These are phyloP conservation scores for Mycena haematopus DNA, from an alignment of 768 basidiomycete genomes.

Conservation along the genomic window DNA sequence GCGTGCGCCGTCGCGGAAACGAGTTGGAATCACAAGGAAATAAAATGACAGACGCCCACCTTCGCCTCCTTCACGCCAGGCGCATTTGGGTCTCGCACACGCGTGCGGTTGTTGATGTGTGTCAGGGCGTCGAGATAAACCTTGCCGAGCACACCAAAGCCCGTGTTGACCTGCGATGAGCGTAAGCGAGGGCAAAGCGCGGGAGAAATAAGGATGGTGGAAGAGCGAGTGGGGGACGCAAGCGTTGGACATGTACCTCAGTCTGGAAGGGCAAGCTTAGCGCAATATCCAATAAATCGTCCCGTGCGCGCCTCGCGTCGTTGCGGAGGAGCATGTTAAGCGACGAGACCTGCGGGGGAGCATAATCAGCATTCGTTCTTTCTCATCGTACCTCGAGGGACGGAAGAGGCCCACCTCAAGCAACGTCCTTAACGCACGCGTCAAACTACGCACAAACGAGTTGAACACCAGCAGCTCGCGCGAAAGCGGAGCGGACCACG, in stretches of 20 bases:
- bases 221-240: no score
- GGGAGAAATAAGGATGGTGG: neutral
- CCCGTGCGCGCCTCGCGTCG: constrained; percentile 85
- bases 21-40: neutral
- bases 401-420: constrained; percentile 59
- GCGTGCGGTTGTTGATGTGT: constrained; percentile 80
- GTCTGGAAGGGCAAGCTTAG: constrained; percentile 93
- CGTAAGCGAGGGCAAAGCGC: neutral
- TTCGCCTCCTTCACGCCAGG: constrained; percentile 86
- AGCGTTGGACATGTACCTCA: constrained; percentile 57
- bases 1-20: neutral
- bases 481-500: constrained; percentile 96
- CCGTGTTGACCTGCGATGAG: constrained; percentile 66
- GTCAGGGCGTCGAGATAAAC: constrained; percentile 94
- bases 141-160: constrained; percentile 96
- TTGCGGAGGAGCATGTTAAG: constrained; percentile 92
- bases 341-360: constrained; percentile 56
- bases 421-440: constrained; percentile 87
- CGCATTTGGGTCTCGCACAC: constrained; percentile 78
- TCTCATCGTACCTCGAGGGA: neutral
- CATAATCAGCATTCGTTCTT: neutral
- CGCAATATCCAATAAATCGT: constrained; percentile 91
- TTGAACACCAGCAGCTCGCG: constrained; percentile 98
- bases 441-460: constrained; percentile 92
- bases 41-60: constrained; percentile 2